Evolutionary conservation across 1,139 yeast genomes (phyloP).

Genomic region (Candida freyschussii): DNA sequence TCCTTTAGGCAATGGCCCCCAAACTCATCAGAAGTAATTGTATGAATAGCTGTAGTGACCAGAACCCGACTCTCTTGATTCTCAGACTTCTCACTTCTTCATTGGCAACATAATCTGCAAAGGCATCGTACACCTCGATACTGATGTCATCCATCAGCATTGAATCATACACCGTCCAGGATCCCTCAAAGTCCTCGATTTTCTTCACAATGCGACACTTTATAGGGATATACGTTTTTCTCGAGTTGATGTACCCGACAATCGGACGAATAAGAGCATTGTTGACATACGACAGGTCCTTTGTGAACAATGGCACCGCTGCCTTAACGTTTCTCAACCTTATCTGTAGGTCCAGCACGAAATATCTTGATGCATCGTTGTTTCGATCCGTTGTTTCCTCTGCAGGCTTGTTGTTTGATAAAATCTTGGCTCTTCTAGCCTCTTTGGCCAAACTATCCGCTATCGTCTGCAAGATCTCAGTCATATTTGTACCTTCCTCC

Average conservation of each 20-base stretch:
- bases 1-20: constrained; percentile 48
- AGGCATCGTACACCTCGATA: constrained; percentile 85
- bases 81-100: constrained; percentile 72
- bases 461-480: constrained; percentile 22
- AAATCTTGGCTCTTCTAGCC: constrained; percentile 29
- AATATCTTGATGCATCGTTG: constrained; percentile 40
- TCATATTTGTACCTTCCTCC: constrained; percentile 32
- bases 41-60: constrained; percentile 83
- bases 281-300: constrained; percentile 81
- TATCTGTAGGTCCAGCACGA: constrained; percentile 73
- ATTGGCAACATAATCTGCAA: constrained; percentile 82
- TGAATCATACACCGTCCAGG: constrained; percentile 95
- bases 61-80: constrained; percentile 81
- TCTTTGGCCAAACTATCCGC: constrained; percentile 23
- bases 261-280: constrained; percentile 91
- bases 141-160: constrained; percentile 88
- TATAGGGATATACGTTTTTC: constrained; percentile 85
- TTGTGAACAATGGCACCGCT: constrained; percentile 77
- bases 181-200: constrained; percentile 80
- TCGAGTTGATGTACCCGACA: constrained; percentile 89
- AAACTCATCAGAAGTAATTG: constrained; percentile 80
- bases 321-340: constrained; percentile 84
- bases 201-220: constrained; percentile 79
- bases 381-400: constrained; percentile 32
- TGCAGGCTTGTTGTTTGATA: constrained; percentile 24